Evolutionary conservation across 371 early-diverging fungal genomes (phyloP), one percentile per base, ranked within the genome.

Genomic region (Thermomucor indicae-seudaticae): DNA sequence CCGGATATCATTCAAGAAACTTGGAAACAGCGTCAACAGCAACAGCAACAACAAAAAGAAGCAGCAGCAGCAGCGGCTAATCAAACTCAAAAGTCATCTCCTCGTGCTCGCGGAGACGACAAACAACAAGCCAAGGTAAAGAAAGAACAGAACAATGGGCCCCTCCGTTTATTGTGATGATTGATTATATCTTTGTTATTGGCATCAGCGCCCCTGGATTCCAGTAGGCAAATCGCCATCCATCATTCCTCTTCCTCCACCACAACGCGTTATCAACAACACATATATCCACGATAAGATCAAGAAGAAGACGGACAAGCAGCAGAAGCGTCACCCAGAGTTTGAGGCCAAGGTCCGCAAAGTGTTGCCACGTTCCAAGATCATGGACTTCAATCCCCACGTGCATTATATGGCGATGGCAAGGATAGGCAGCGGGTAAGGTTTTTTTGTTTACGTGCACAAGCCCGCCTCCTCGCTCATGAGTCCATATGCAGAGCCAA

Each of bases 361-460:
- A 50, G 62, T 64, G 10, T 55, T 75, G 19, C 72, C 76, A 8
- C 53, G 49, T 43, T 43, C 49, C 22, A 75, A 75, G 47, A 63
- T 71, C 17, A 60, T 75, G 61, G 67, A 72, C 28, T 31, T 52
- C 19, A 65, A 71, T 40, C 76, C 76, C 17, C 53, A 55, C 32
- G 62, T 65, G 14, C 55, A 62, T 49, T 75, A 67, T 43, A 50
- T 57, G 42, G 64, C 62, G 16, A 56, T 63, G 44, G 51, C 48
- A 10, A 57, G 69, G 58, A 66, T 75, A 22, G 76, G 76, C 17
- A 69, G 70, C 41, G 76, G 76, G 75, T 75, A 67, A 59, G 45
- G 32, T 23, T 29, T 44, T 11, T 44, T 27, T 44, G 3, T 28
- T 44, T 24, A 5, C 45, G 8, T 24, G 3, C 7, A 1, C 29